Base-by-base conservation (phyloP, 1,139 yeast species). In the Blastobotrys arbuscula region DNA sequence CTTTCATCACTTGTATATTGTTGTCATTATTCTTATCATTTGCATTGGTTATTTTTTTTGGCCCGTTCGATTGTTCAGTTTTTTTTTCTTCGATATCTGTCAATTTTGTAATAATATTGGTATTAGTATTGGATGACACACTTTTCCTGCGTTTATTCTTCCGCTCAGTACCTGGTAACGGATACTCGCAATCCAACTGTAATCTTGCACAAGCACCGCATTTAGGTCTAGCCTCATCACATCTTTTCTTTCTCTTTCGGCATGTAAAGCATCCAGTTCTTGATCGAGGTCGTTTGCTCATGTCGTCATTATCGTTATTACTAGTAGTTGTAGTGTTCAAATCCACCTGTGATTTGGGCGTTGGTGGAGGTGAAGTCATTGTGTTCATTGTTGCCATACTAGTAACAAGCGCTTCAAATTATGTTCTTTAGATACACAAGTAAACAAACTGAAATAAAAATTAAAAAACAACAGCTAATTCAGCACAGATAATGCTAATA, bases 241-340 rank as follows among this genome's bases (percentile, higher is more conserved):
- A 84, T 55, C 86, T 78, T 64, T 84, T 84, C 59, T 84, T 84
- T 38, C 92, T 67, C 42, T 76, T 73, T 51, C 87, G 78, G 59
- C 92, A 84, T 0, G 89, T 82, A 41, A 82, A 65, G 61, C 92
- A 84, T 0, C 92, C 92, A 55, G 71, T 72, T 46, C 71, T 60
- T n/a, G 70, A 64, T 28, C 70, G 40, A 2, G 47, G 41, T 30
- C 47, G 28, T 30, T 44, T 44, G 38, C 34, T 7, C 9, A 15
- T 18, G 21, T 28, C 38, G 13, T 35, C 23, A 20, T 6, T 38
- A 4, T 3, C 6, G 28, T 18, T 15, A 38, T 24, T 16, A 35
- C 9, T 28, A 12, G 31, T 28, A 12, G 31, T 3, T 28, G 31
- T 39, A 16, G n/a, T 35, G 21, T 21, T 2, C 18, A 23, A 39